Evolutionary conservation across 495 filamentous ascomycete genomes (phyloP).

Genomic region (Xylaria acuta): DNA sequence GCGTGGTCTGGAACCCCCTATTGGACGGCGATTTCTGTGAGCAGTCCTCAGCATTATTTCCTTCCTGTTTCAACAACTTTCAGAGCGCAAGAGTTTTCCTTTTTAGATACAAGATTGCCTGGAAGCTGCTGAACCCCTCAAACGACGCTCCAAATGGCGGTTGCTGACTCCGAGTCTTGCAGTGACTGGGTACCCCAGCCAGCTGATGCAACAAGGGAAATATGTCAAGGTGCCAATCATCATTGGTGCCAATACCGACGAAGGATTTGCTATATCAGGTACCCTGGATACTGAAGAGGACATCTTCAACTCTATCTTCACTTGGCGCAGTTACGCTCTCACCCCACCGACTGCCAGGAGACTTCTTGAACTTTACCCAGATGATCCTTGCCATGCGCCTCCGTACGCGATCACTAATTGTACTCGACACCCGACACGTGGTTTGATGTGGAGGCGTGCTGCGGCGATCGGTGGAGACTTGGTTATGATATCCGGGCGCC

Average conservation of each 20-base stretch:
- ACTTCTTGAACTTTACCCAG: slow-evolving; percentile 57
- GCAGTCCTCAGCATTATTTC: neutral
- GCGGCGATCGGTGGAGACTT: slow-evolving; percentile 62
- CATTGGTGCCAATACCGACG: slow-evolving; percentile 65
- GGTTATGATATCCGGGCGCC: slow-evolving; percentile 61
- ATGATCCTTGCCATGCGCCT: slow-evolving; percentile 54
- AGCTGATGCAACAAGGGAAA: slow-evolving; percentile 26
- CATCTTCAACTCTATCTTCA: slow-evolving; percentile 41
- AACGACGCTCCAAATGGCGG: neutral
- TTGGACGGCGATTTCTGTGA: slow-evolving; percentile 55
- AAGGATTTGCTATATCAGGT: slow-evolving; percentile 39
- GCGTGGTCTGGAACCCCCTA: slow-evolving; percentile 51
- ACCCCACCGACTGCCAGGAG: slow-evolving; percentile 39
- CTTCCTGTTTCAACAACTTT: neutral
- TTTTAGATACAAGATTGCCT: neutral
- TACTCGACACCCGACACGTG: slow-evolving; percentile 49
- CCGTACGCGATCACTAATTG: slow-evolving; percentile 51
- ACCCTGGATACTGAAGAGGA: slow-evolving; percentile 35
- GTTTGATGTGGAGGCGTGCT: slow-evolving; percentile 59
- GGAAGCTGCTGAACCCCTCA: neutral
- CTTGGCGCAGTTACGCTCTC: slow-evolving; percentile 42
- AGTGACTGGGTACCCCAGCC: slow-evolving; percentile 40
- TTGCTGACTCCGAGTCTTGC: neutral
- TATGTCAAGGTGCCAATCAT: slow-evolving; percentile 56
- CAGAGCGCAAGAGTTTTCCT: neutral